These are phyloP conservation scores for Mortierella sp. DNA, from an alignment of 371 early-diverging fungal species.

Conservation along the genomic window DNA sequence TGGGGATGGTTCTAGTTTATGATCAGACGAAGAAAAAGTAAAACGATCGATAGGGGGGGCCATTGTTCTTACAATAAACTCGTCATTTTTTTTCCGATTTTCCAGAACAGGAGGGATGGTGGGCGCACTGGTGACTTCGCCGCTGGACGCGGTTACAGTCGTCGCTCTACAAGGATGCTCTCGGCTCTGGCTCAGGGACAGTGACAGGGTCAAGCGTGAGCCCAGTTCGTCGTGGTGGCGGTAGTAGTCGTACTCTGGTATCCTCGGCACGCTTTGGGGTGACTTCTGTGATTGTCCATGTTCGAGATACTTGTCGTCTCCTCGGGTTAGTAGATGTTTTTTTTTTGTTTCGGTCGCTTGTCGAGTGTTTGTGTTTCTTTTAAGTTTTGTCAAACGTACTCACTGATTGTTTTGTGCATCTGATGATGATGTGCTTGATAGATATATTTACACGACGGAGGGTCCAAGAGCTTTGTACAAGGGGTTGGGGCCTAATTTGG, in stretches of 20 bases:
- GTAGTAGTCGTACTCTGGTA: not conserved
- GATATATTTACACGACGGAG: constrained; percentile 81
- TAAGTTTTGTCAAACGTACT: too few relatives aligned
- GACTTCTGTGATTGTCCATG: constrained; percentile 59
- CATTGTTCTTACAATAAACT: not conserved
- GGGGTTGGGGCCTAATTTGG: constrained; percentile 93
- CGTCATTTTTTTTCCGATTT: not conserved
- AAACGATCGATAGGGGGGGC: not conserved
- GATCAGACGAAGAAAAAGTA: not conserved
- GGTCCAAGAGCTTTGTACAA: constrained; percentile 92
- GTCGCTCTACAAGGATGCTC: constrained; percentile 49
- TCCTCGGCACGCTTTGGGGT: constrained; percentile 18
- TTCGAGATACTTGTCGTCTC: constrained; percentile 65
- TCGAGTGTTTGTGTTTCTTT: not conserved
- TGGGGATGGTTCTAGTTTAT: too few relatives aligned
- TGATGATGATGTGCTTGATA: constrained; percentile 31
- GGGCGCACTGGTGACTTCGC: constrained; percentile 90
- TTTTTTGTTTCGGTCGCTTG: constrained; percentile 3
- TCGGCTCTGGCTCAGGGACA: not conserved
- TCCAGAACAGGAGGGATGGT: constrained; percentile 74
- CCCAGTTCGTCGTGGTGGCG: not conserved
- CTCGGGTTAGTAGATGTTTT: constrained; percentile 55
- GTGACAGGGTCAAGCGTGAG: not conserved
- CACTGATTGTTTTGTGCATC: not conserved
- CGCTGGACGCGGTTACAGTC: constrained; percentile 89